Percentiles rank a stretch among this genome's conserved stretches.
Conservation (phyloP, 1,284 basidiomycete genomes). For the Ceratobasidium sp. region DNA sequence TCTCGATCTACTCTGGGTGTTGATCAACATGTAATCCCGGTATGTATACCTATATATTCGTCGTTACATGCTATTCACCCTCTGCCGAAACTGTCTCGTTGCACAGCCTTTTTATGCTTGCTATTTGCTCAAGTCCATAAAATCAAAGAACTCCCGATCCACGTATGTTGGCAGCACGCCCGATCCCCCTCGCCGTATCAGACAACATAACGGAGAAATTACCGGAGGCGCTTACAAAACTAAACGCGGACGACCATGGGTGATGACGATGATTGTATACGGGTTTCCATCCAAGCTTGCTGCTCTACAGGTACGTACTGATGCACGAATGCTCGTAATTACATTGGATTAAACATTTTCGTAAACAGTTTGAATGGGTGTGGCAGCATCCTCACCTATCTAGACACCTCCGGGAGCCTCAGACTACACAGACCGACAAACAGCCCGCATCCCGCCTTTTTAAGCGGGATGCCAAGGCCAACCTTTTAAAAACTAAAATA, state of each 20-base stretch:
- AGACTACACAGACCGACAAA: not conserved
- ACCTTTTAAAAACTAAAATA: constrained; percentile 42
- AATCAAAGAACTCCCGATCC: constrained; percentile 66
- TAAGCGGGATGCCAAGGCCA: constrained; percentile 40
- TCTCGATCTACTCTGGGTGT: constrained; percentile 35
- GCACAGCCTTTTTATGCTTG: constrained; percentile 88
- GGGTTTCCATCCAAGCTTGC: constrained; percentile 88
- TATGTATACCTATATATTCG: not conserved
- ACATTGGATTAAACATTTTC: too few relatives aligned
- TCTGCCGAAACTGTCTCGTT: not conserved
- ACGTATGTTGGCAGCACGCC: constrained; percentile 88
- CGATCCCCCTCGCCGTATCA: constrained; percentile 61
- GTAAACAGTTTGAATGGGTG: constrained; percentile 64
- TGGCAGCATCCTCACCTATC: constrained; percentile 81
- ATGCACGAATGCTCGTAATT: too few relatives aligned
- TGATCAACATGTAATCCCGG: constrained; percentile 38
- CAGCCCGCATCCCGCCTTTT: constrained; percentile 39
- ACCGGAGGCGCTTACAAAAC: constrained; percentile 82
- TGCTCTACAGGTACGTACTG: constrained; percentile 71
- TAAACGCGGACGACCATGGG: constrained; percentile 77
- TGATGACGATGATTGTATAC: constrained; percentile 89
- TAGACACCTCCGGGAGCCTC: constrained; percentile 61
- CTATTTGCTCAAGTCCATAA: constrained; percentile 81
- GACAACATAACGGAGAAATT: constrained; percentile 88
- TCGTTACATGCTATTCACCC: not conserved